Percentiles rank a stretch among this genome's conserved stretches.
Evolutionary conservation across 2,329 filamentous ascomycete species (phyloP).

Genomic region (Fusarium pseudonygamai): DNA sequence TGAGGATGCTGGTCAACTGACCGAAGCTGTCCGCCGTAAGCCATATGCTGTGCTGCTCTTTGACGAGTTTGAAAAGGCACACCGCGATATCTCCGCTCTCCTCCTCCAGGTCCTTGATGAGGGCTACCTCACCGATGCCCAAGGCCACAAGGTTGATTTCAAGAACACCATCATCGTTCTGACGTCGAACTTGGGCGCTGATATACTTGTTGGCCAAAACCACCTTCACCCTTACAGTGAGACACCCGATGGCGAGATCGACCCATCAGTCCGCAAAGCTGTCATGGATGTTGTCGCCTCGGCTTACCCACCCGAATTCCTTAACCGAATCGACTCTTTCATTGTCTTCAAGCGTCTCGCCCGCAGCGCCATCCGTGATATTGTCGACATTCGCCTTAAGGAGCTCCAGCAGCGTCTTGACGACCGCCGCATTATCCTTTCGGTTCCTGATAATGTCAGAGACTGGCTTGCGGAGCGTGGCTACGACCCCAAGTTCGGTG

Average conservation of each 20-base stretch:
- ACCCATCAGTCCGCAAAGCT: constrained; percentile 75
- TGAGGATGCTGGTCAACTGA: constrained; percentile 94
- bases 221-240: constrained; percentile 71
- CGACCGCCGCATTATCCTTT: constrained; percentile 82
- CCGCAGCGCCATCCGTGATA: constrained; percentile 80
- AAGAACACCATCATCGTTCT: constrained; percentile 96
- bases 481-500: constrained; percentile 92
- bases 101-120: constrained; percentile 95
- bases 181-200: constrained; percentile 92
- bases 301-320: constrained; percentile 87
- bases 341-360: constrained; percentile 94
- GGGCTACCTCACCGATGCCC: constrained; percentile 92
- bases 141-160: constrained; percentile 97
- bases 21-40: constrained; percentile 92
- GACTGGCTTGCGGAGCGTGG: constrained; percentile 89
- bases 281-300: constrained; percentile 88
- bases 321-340: constrained; percentile 96
- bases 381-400: constrained; percentile 88
- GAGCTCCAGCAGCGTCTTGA: constrained; percentile 87
- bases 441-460: constrained; percentile 76
- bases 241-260: constrained; percentile 73
- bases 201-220: constrained; percentile 85
- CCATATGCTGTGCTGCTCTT: constrained; percentile 95
- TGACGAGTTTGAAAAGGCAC: constrained; percentile 98
- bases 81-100: constrained; percentile 91